Percentiles rank a stretch among this genome's conserved stretches.
Conservation (phyloP, 106 monocot species). For the Acanthochlamys bracteata region DNA sequence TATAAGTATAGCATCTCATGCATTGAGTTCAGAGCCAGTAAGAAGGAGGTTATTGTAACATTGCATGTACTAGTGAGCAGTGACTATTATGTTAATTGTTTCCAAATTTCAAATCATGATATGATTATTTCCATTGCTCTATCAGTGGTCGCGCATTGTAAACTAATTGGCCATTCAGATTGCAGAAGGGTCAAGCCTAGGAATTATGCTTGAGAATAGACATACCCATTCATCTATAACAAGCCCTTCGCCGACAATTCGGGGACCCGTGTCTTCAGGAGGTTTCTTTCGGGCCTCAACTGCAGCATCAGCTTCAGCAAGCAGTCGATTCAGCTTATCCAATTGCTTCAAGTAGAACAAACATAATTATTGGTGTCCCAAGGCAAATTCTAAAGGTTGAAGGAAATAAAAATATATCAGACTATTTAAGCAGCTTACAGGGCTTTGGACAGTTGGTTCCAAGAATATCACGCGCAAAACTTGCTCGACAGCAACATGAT, state of each 20-base stretch:
- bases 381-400: background rate
- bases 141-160: too few relatives aligned
- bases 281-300: slow-evolving; percentile 75
- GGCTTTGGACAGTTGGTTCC: slow-evolving; percentile 33
- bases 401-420: background rate
- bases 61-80: too few relatives aligned
- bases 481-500: slow-evolving; percentile 75
- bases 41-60: background rate
- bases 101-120: too few relatives aligned
- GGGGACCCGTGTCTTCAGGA: slow-evolving; percentile 53
- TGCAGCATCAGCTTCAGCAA: slow-evolving; percentile 80
- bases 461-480: slow-evolving; percentile 84
- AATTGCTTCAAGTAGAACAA: slow-evolving; percentile 43
- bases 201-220: background rate
- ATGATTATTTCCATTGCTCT: too few relatives aligned
- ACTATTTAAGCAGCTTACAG: slow-evolving; percentile 31
- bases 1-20: background rate
- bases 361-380: background rate
- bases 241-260: slow-evolving; percentile 80
- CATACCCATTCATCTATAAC: slow-evolving; percentile 96
- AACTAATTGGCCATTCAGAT: background rate
- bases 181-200: background rate
- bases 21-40: too few relatives aligned
- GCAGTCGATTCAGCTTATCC: slow-evolving; percentile 66
- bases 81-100: too few relatives aligned